Percentiles rank a stretch among this genome's conserved stretches.
These are phyloP conservation scores for Amylostereum areolatum DNA, from an alignment of 1,284 basidiomycete species.

Conservation along the genomic window DNA sequence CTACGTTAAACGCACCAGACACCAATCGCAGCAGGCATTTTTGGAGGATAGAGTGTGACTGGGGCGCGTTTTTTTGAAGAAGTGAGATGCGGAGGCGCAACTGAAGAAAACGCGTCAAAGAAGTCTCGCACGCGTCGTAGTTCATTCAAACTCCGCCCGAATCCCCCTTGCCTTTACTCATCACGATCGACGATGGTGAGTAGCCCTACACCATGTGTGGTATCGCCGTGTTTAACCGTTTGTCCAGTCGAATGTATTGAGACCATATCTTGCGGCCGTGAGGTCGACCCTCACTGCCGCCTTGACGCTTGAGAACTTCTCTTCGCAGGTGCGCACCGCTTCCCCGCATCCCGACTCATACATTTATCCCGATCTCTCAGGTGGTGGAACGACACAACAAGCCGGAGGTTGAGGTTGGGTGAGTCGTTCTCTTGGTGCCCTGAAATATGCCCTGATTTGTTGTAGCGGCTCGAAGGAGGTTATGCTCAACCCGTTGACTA, in stretches of 20 bases:
- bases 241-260: slow-evolving; percentile 71
- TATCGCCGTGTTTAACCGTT: slow-evolving; percentile 7
- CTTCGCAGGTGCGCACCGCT: slow-evolving; percentile 71
- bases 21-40: slow-evolving; percentile 55
- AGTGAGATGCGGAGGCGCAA: slow-evolving; percentile 3
- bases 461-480: slow-evolving; percentile 87
- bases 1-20: slow-evolving; percentile 45
- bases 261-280: slow-evolving; percentile 95
- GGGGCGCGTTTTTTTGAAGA: background rate
- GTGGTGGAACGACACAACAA: slow-evolving; percentile 97
- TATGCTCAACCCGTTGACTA: slow-evolving; percentile 86
- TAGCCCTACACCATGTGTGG: background rate
- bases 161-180: slow-evolving; percentile 17
- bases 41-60: slow-evolving; percentile 3
- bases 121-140: slow-evolving; percentile 14
- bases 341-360: slow-evolving; percentile 6
- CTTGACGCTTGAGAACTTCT: slow-evolving; percentile 94
- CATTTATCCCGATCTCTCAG: slow-evolving; percentile 30
- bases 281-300: slow-evolving; percentile 96
- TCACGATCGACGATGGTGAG: slow-evolving; percentile 40
- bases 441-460: background rate
- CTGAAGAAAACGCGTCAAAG: slow-evolving; percentile 7
- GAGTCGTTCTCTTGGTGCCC: slow-evolving; percentile 17
- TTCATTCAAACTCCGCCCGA: slow-evolving; percentile 13
- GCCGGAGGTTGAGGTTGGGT: slow-evolving; percentile 89